These are phyloP conservation scores for Backusella westeae DNA, from an alignment of 192 early-diverging fungal species.

Conservation along the genomic window DNA sequence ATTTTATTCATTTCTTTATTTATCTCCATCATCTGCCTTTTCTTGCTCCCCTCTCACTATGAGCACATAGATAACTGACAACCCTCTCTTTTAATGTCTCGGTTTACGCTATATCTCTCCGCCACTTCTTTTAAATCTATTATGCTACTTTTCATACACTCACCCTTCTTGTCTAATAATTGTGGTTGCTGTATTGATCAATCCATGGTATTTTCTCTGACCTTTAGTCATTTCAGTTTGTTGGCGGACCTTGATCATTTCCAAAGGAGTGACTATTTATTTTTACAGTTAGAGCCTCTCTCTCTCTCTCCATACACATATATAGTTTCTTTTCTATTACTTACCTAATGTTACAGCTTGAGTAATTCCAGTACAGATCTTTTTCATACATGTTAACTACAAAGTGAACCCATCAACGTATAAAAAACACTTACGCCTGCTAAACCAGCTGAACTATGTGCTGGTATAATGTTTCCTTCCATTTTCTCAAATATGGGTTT, in stretches of 20 bases:
- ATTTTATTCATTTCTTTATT: neutral
- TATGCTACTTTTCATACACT: neutral
- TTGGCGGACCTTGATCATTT: slow-evolving; percentile 45
- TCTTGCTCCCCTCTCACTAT: neutral
- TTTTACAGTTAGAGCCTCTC: neutral
- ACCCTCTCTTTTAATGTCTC: neutral
- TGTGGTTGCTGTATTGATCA: slow-evolving; percentile 28
- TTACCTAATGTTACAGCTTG: slow-evolving; percentile 43
- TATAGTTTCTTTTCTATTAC: neutral
- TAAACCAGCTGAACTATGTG: slow-evolving; percentile 38
- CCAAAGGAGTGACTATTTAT: slow-evolving; percentile 38
- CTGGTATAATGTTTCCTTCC: slow-evolving; percentile 36
- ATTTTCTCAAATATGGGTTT: slow-evolving; percentile 44
- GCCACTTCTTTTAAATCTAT: neutral
- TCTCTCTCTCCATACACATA: neutral
- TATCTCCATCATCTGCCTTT: neutral
- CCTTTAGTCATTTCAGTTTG: slow-evolving; percentile 40
- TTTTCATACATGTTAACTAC: neutral
- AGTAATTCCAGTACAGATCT: slow-evolving; percentile 42
- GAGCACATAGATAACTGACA: neutral
- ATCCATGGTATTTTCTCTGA: slow-evolving; percentile 35
- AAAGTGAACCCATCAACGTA: neutral
- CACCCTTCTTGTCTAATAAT: slow-evolving; percentile 43
- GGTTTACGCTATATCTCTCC: neutral
- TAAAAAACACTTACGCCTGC: slow-evolving; percentile 30